Evolutionary conservation across 2,329 filamentous ascomycete species (phyloP), one percentile per base, ranked within the genome.

Genomic region (Fusarium sp.): DNA sequence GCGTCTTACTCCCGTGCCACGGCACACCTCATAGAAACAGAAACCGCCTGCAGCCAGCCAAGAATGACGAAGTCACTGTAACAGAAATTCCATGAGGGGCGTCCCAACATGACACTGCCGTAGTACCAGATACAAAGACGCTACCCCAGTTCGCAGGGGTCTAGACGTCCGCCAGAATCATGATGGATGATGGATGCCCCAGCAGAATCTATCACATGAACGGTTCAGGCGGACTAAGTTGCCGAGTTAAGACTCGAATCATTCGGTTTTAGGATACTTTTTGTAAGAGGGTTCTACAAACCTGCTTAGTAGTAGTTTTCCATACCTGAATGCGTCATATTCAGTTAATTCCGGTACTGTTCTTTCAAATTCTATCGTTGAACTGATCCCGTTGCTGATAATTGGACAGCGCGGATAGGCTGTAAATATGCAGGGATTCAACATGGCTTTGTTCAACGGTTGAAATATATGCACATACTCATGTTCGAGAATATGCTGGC

Each of bases 121-220:
- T 60, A 44, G 70, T 72, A 72, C 47, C 53, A 14, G 44, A 66
- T 73, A 72, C 70, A 68, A 67, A 29, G 53, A 17, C 45, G n/a
- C 49, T 72, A 68, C 70, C 53, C 62, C 65, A 62, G 65, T 44
- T 70, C 39, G 47, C 70, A 72, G 54, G 70, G 70, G 50, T 73
- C 70, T 56, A 60, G 70, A 53, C 35, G 25, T 62, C 53, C 38
- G 20, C 53, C 66, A 52, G 68, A 47, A 71, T 64, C 68, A 73
- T 68, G 68, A 57, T 58, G 61, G 57, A 62, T 41, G 53, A 62
- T 54, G 57, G 62, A 59, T 36, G 61, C 65, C 70, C 70, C 70
- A 67, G 61, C 70, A 58, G 62, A 71, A 73, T 72, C 57, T 57
- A 73, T 72, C 70, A 72, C 70, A 72, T 72, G 69, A 53, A 71